Percentiles rank a stretch among this genome's conserved stretches.
phyloP scores from a whole-genome alignment of 2,329 filamentous ascomycete species.

The Rutstroemia sp. region DNA sequence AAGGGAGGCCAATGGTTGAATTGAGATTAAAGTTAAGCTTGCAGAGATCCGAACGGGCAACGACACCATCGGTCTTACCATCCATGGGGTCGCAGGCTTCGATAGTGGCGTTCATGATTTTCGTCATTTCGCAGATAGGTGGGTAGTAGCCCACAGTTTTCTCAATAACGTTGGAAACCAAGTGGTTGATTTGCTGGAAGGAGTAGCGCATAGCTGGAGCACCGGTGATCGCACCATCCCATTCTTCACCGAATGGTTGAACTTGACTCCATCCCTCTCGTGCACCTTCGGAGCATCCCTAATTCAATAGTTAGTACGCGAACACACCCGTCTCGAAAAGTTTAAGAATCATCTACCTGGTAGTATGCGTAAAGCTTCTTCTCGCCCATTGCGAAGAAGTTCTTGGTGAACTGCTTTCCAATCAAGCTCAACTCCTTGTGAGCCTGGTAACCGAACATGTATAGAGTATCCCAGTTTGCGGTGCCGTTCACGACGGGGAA shows the following conservation, averaged over 20 bases:
- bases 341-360: slow-evolving; percentile 31
- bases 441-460: slow-evolving; percentile 34
- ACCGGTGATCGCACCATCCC: slow-evolving; percentile 39
- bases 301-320: no score
- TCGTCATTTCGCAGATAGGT: no score
- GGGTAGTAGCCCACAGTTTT: no score
- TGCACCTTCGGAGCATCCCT: no score
- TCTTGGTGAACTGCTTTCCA: slow-evolving; percentile 37
- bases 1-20: slow-evolving; percentile 38
- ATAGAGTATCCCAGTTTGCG: slow-evolving; percentile 29
- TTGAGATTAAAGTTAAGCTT: slow-evolving; percentile 39
- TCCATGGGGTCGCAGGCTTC: slow-evolving; percentile 46
- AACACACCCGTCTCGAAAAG: no score
- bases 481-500: slow-evolving; percentile 35
- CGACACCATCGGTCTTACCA: slow-evolving; percentile 46
- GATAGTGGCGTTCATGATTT: no score
- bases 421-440: slow-evolving; percentile 32
- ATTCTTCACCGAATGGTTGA: slow-evolving; percentile 34
- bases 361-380: slow-evolving; percentile 17
- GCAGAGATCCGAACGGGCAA: slow-evolving; percentile 42
- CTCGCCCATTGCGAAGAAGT: slow-evolving; percentile 32
- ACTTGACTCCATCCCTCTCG: slow-evolving; percentile 29
- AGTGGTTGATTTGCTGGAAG: slow-evolving; percentile 39
- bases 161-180: slow-evolving; percentile 24
- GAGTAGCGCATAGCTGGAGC: slow-evolving; percentile 40